A percentile compares a stretch with the other conserved stretches of the same genome.
Conservation (phyloP, 257 asterid species). For the Agastache rugosa region DNA sequence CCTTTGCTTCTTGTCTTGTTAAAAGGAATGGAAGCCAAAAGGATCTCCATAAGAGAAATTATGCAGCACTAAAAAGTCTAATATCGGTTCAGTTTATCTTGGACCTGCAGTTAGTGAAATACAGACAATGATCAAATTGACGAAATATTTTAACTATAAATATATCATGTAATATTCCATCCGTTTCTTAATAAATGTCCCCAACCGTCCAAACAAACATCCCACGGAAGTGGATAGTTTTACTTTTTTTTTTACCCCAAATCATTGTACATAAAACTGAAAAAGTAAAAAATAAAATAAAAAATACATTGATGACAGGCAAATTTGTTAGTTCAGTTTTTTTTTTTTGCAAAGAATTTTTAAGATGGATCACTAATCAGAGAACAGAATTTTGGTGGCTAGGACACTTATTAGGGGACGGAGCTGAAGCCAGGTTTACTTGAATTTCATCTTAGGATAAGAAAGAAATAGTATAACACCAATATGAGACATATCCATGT, state of each 20-base stretch:
- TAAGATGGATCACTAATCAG: no score
- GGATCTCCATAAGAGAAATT: neutral
- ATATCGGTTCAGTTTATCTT: neutral
- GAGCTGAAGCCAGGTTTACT: neutral
- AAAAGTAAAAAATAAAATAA: no score
- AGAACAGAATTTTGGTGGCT: no score
- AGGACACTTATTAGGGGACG: no score
- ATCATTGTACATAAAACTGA: no score
- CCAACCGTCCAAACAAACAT: no score
- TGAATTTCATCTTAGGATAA: constrained; percentile 2
- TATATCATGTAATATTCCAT: neutral
- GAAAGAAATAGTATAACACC: neutral
- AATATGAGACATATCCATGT: constrained; percentile 36
- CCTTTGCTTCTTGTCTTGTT: neutral
- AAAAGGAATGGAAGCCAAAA: neutral
- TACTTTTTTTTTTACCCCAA: no score
- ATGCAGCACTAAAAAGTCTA: neutral
- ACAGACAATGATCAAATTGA: neutral
- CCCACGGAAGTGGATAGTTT: no score
- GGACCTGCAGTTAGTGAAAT: neutral
- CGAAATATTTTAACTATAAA: neutral
- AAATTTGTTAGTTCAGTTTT: no score
- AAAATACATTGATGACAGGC: no score
- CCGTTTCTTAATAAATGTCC: no score
- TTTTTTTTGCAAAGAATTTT: no score